Conservation (phyloP, 495 filamentous ascomycete species). For the Xylaria flabelliformis region DNA sequence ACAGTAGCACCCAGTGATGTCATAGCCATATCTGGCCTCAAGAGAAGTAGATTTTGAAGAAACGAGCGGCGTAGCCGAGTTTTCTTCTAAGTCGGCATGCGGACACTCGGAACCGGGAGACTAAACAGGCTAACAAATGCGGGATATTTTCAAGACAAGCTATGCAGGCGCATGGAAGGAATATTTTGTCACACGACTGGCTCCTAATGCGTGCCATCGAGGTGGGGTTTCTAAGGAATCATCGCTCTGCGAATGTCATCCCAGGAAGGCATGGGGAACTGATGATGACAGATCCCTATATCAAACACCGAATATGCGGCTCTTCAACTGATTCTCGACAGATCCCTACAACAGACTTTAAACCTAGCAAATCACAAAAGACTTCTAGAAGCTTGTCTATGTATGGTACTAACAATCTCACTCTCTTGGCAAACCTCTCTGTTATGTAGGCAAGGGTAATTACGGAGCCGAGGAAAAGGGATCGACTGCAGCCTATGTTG, state of each 20-base stretch:
- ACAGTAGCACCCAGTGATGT: constrained; percentile 1
- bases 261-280: not conserved
- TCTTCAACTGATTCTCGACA: not conserved
- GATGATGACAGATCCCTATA: constrained; percentile 13
- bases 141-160: not conserved
- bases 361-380: not conserved
- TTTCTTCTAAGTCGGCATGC: not conserved
- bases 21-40: not conserved
- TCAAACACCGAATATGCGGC: not conserved
- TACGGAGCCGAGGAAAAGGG: not conserved
- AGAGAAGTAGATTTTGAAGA: not conserved
- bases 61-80: not conserved
- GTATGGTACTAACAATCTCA: not conserved
- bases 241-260: constrained; percentile 14
- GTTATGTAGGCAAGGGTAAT: not conserved
- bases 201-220: not conserved
- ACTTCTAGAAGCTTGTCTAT: not conserved
- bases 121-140: not conserved
- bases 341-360: not conserved
- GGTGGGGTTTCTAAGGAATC: not conserved
- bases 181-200: not conserved
- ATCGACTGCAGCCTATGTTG: not conserved
- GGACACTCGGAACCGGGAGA: not conserved
- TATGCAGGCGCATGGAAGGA: not conserved
- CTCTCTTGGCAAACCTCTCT: constrained; percentile 10